phyloP scores from a whole-genome alignment of 805 yeast species.

The Debaryomyces maramus region DNA sequence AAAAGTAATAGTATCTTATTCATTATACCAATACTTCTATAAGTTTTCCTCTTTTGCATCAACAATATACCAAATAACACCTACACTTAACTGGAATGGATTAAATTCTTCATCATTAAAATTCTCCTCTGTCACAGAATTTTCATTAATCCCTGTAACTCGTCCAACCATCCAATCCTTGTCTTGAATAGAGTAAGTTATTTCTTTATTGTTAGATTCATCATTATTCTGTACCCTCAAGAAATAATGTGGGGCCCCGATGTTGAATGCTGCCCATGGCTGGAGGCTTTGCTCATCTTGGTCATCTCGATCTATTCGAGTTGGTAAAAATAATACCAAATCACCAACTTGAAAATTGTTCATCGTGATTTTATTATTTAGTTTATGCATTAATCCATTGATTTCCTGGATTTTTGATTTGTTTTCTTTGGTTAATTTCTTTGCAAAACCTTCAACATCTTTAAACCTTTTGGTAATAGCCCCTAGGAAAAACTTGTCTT shows the following conservation, averaged over 20 bases:
- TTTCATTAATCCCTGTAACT: conserved; percentile 57
- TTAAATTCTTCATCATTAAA: conserved; percentile 40
- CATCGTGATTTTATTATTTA: conserved; percentile 60
- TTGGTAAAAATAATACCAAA: conserved; percentile 81
- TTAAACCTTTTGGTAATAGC: conserved; percentile 70
- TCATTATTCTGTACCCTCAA: conserved; percentile 46
- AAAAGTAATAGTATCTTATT: conserved; percentile 1
- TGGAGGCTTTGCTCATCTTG: conserved; percentile 25
- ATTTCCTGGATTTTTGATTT: conserved; percentile 50
- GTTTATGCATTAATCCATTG: conserved; percentile 31
- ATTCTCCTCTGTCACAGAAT: conserved; percentile 48
- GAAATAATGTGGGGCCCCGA: conserved; percentile 84
- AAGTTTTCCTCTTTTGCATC: conserved; percentile 48
- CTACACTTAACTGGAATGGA: conserved; percentile 65
- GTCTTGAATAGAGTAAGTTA: conserved; percentile 20
- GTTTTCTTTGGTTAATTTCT: conserved; percentile 76
- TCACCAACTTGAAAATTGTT: conserved; percentile 70
- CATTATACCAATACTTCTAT: no score
- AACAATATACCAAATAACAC: conserved; percentile 63
- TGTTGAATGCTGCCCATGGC: conserved; percentile 95
- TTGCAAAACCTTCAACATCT: conserved; percentile 88
- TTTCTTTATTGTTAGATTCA: conserved; percentile 3
- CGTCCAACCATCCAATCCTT: conserved; percentile 86
- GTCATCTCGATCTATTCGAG: conserved; percentile 46
- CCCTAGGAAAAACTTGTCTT: conserved; percentile 33